Evolutionary conservation across 306 rosid species (phyloP).

Genomic region (Cercis canadensis): DNA sequence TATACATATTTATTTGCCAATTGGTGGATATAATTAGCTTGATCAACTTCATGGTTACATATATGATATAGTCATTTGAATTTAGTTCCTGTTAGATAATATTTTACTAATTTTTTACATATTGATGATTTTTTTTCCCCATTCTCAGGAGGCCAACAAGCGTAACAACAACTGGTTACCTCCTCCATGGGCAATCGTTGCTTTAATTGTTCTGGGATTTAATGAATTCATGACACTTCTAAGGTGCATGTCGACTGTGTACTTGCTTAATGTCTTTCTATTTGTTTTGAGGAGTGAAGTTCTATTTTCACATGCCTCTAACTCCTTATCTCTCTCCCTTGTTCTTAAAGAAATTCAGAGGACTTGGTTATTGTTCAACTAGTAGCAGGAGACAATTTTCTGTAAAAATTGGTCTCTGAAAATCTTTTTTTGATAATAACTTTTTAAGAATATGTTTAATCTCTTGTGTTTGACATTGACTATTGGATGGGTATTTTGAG

Average conservation of each 20-base stretch:
- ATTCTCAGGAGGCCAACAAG: conserved; percentile 92
- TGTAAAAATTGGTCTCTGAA: background rate
- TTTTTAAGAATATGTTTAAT: background rate
- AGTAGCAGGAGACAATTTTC: background rate
- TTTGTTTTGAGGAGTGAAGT: conserved; percentile 7
- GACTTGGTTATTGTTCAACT: background rate
- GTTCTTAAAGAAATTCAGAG: background rate
- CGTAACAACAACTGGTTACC: conserved; percentile 97
- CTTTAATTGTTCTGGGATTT: conserved; percentile 81
- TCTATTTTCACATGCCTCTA: conserved; percentile 22
- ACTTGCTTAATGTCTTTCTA: conserved; percentile 30
- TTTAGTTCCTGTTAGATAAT: conserved; percentile 9
- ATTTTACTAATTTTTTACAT: conserved; percentile 13
- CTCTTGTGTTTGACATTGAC: conserved; percentile 7
- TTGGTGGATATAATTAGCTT: conserved; percentile 18
- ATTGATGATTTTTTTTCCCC: conserved; percentile 23
- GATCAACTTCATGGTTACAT: conserved; percentile 24
- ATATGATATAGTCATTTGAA: conserved; percentile 14
- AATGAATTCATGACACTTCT: conserved; percentile 96
- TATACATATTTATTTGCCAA: too few relatives aligned
- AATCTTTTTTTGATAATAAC: background rate
- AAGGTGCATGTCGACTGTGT: conserved; percentile 52
- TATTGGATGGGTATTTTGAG: background rate
- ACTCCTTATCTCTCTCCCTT: conserved; percentile 13
- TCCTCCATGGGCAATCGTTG: conserved; percentile 98